A percentile compares a stretch with the other conserved stretches of the same genome.
phyloP scores from a whole-genome alignment of 2,329 filamentous ascomycete species.

The Fusarium sp. region DNA sequence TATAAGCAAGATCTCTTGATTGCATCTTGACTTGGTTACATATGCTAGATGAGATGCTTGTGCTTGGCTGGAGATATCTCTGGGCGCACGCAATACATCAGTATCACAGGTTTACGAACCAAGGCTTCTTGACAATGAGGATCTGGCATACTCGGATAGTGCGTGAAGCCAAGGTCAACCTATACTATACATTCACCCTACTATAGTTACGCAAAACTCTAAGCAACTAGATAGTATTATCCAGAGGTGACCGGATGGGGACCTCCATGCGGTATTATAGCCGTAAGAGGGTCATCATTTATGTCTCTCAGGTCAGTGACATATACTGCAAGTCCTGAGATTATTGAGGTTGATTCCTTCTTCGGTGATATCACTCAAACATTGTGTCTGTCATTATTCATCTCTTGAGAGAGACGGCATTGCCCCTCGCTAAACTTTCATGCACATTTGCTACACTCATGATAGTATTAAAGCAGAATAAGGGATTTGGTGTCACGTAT shows the following conservation, averaged over 20 bases:
- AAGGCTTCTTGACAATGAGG: background rate
- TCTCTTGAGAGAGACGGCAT: too few relatives aligned
- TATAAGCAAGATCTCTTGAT: background rate
- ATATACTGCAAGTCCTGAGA: background rate
- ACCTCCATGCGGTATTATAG: background rate
- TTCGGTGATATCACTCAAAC: fast-evolving
- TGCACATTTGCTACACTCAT: too few relatives aligned
- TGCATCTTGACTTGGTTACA: background rate
- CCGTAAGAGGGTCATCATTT: background rate
- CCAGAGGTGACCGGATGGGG: background rate
- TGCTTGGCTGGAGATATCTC: background rate
- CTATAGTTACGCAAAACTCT: background rate
- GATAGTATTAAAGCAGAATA: too few relatives aligned
- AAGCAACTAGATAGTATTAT: background rate
- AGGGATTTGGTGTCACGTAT: too few relatives aligned
- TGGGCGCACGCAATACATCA: background rate
- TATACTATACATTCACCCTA: background rate
- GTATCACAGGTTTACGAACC: background rate
- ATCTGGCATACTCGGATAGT: background rate
- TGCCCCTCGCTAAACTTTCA: too few relatives aligned
- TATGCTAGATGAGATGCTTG: background rate
- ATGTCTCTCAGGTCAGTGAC: too few relatives aligned
- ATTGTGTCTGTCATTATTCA: background rate
- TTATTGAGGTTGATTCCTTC: background rate
- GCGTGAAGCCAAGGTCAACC: background rate